A percentile compares a stretch with the other conserved stretches of the same genome.
These are phyloP conservation scores for Tylopilus subfusipes DNA, from an alignment of 768 basidiomycete genomes.

Conservation along the genomic window DNA sequence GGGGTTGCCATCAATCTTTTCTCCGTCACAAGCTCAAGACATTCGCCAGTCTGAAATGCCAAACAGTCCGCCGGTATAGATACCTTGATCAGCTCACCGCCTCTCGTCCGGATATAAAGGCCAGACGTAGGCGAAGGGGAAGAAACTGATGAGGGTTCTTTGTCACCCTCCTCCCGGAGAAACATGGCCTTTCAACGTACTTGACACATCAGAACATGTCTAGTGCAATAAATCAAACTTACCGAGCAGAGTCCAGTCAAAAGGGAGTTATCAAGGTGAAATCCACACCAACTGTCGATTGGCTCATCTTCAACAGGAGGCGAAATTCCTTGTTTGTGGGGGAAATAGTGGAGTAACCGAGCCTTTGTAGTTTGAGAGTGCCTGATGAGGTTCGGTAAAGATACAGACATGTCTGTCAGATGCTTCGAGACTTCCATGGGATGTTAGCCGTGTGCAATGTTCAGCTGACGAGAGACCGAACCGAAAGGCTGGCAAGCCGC, in stretches of 20 bases:
- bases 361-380: slow-evolving; percentile 86
- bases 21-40: slow-evolving; percentile 84
- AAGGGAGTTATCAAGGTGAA: slow-evolving; percentile 88
- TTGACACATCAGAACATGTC: slow-evolving; percentile 1
- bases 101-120: slow-evolving; percentile 86
- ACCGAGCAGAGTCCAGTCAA: slow-evolving; percentile 92
- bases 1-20: slow-evolving; percentile 85
- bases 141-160: slow-evolving; percentile 47
- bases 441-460: not conserved
- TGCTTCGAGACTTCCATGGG: slow-evolving; percentile 54
- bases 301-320: slow-evolving; percentile 52
- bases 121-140: slow-evolving; percentile 78
- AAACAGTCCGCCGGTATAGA: slow-evolving; percentile 80
- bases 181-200: slow-evolving; percentile 68
- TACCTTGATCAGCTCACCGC: slow-evolving; percentile 75
- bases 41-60: slow-evolving; percentile 97
- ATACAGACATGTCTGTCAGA: slow-evolving; percentile 58
- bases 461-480: slow-evolving; percentile 27
- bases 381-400: slow-evolving; percentile 67
- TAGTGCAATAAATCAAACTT: slow-evolving; percentile 21
- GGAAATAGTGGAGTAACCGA: slow-evolving; percentile 94
- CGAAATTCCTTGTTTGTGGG: slow-evolving; percentile 46
- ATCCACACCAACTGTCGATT: slow-evolving; percentile 91
- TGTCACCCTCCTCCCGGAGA: slow-evolving; percentile 46
- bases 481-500: slow-evolving; percentile 90